phyloP scores from a whole-genome alignment of 306 rosid species.

The Cyamopsis tetragonoloba region DNA sequence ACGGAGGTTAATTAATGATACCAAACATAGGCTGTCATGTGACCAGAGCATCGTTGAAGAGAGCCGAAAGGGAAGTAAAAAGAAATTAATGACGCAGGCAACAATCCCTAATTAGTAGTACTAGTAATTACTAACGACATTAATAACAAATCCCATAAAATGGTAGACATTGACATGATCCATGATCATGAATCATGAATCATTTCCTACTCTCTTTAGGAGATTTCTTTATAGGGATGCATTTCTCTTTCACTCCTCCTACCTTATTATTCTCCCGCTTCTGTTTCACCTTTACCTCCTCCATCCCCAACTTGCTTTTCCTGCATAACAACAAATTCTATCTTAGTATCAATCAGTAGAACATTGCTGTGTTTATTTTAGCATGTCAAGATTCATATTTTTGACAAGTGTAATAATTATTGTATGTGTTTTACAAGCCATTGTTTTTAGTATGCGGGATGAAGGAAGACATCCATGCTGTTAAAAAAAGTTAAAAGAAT shows the following conservation, averaged over 20 bases:
- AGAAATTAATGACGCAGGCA: not conserved
- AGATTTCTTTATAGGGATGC: constrained; percentile 64
- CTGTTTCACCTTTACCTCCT: constrained; percentile 24
- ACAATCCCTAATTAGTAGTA: too few species aligned
- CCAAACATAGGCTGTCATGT: too few species aligned
- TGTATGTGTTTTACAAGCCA: too few species aligned
- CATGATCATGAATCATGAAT: not conserved
- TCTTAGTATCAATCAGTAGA: too few species aligned
- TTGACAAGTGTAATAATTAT: too few species aligned
- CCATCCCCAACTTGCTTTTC: constrained; percentile 44
- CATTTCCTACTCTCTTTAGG: constrained; percentile 50
- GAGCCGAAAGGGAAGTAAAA: not conserved
- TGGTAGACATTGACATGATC: not conserved
- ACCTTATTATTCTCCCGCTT: constrained; percentile 24
- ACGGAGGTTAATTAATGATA: too few species aligned
- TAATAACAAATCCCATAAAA: not conserved
- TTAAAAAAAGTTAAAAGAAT: too few species aligned
- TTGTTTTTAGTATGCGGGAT: too few species aligned
- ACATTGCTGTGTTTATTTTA: too few species aligned
- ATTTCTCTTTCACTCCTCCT: constrained; percentile 38
- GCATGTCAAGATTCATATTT: too few species aligned
- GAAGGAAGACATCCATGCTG: too few species aligned
- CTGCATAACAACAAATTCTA: constrained; percentile 22
- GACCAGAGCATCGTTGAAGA: not conserved
- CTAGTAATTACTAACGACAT: not conserved